A percentile compares a stretch with the other conserved stretches of the same genome.
These are phyloP conservation scores for Pisolithus albus DNA, from an alignment of 768 basidiomycete species.

Conservation along the genomic window DNA sequence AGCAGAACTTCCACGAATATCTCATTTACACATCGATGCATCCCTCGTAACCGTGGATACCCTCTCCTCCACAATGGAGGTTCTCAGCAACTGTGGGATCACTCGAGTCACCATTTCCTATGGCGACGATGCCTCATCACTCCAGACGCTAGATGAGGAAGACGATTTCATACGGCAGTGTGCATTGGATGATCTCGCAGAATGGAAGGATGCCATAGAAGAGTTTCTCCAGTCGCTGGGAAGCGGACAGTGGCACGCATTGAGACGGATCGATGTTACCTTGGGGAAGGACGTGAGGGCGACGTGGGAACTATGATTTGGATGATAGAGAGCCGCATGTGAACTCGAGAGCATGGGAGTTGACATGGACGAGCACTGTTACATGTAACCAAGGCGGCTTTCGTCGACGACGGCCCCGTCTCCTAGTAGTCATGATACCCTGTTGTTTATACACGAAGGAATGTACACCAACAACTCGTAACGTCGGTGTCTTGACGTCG, in stretches of 20 bases:
- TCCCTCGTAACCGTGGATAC: constrained; percentile 18
- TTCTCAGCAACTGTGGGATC: constrained; percentile 11
- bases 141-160: constrained; percentile 1
- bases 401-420: too few relatives aligned
- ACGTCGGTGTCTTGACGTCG: too few relatives aligned
- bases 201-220: constrained; percentile 19
- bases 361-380: too few relatives aligned
- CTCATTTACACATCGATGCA: constrained; percentile 21
- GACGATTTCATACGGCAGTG: constrained; percentile 25
- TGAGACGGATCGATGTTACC: constrained; percentile 13
- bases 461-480: too few relatives aligned
- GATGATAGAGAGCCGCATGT: neutral
- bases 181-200: constrained; percentile 26
- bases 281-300: constrained; percentile 13
- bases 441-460: too few relatives aligned
- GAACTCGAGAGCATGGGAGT: too few relatives aligned
- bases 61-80: constrained; percentile 17
- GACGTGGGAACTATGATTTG: constrained; percentile 18
- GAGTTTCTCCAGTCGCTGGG: constrained; percentile 13
- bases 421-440: too few relatives aligned
- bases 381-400: too few relatives aligned
- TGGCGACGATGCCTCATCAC: constrained; percentile 5
- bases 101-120: constrained; percentile 19
- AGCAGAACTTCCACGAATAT: constrained; percentile 6
- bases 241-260: constrained; percentile 11